A percentile compares a stretch with the other conserved stretches of the same genome.
phyloP scores from a whole-genome alignment of 306 rosid species.

The Geum urbanum region DNA sequence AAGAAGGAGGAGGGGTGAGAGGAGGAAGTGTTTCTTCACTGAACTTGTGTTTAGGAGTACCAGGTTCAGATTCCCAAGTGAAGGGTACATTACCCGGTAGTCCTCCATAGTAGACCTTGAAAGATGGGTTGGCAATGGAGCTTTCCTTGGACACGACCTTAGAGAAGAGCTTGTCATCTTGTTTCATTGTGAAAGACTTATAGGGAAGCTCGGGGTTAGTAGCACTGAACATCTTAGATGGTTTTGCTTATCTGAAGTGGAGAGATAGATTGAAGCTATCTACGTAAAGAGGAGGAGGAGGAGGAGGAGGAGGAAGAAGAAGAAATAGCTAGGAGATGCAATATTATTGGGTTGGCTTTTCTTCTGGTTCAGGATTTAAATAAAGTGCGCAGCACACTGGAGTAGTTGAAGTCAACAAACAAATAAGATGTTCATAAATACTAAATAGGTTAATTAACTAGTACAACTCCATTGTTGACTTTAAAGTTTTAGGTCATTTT shows the following conservation, averaged over 20 bases:
- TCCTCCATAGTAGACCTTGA: slow-evolving; percentile 51
- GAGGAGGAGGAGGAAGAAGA: background rate
- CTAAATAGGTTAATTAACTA: background rate
- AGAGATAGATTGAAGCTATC: too few species aligned
- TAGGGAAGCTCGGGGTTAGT: slow-evolving; percentile 37
- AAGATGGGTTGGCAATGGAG: slow-evolving; percentile 57
- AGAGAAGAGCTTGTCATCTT: slow-evolving; percentile 57
- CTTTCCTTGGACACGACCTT: slow-evolving; percentile 64
- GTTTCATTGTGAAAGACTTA: slow-evolving; percentile 45
- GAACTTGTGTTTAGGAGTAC: slow-evolving; percentile 70
- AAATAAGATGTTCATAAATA: background rate
- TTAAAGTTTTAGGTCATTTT: background rate
- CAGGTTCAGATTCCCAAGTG: slow-evolving; percentile 88
- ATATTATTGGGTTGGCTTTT: background rate
- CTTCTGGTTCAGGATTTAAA: slow-evolving; percentile 9
- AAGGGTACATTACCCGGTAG: slow-evolving; percentile 56
- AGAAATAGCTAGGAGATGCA: too few species aligned
- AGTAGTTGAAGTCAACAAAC: slow-evolving; percentile 13
- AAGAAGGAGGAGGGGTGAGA: slow-evolving; percentile 91
- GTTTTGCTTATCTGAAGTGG: background rate
- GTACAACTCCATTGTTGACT: slow-evolving; percentile 6
- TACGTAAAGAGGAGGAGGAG: background rate
- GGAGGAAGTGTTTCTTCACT: slow-evolving; percentile 55
- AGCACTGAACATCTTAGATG: slow-evolving; percentile 33
- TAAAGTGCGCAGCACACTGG: background rate